These are phyloP conservation scores for Cenchrus purpureus DNA, from an alignment of 176 grass and related monocot genomes.

Conservation along the genomic window DNA sequence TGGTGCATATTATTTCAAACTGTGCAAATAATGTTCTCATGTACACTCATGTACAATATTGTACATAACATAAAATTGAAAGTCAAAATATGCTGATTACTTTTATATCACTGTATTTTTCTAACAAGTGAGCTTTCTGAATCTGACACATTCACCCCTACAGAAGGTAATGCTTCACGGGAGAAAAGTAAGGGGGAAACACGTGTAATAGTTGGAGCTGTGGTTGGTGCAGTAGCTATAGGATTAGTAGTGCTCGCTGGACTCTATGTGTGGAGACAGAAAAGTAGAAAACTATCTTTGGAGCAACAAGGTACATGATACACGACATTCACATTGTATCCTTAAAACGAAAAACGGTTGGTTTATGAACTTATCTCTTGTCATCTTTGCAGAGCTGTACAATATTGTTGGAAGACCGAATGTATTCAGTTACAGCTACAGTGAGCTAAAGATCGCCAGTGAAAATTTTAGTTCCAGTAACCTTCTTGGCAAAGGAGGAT, in stretches of 20 bases:
- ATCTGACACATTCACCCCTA: conserved; percentile 54
- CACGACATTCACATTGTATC: background rate
- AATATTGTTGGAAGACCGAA: background rate
- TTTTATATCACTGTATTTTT: too few relatives aligned
- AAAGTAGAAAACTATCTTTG: conserved; percentile 50
- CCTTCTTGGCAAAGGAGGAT: conserved; percentile 83
- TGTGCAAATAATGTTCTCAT: too few relatives aligned
- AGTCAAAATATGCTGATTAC: too few relatives aligned
- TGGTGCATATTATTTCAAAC: background rate
- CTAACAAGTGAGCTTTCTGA: too few relatives aligned
- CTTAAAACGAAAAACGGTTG: background rate
- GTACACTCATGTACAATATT: too few relatives aligned
- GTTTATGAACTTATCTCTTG: background rate
- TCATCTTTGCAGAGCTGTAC: conserved; percentile 59
- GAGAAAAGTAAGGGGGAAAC: conserved; percentile 38
- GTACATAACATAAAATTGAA: too few relatives aligned
- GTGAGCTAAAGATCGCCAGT: conserved; percentile 67
- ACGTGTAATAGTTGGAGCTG: conserved; percentile 54
- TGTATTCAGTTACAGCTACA: conserved; percentile 62
- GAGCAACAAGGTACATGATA: conserved; percentile 46
- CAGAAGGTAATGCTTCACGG: conserved; percentile 11
- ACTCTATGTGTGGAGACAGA: conserved; percentile 52
- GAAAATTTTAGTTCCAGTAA: conserved; percentile 73
- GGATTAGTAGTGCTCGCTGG: conserved; percentile 39
- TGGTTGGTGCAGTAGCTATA: conserved; percentile 54